These are phyloP conservation scores for Furculomyces boomerangus DNA, from an alignment of 371 early-diverging fungal genomes.

Conservation along the genomic window DNA sequence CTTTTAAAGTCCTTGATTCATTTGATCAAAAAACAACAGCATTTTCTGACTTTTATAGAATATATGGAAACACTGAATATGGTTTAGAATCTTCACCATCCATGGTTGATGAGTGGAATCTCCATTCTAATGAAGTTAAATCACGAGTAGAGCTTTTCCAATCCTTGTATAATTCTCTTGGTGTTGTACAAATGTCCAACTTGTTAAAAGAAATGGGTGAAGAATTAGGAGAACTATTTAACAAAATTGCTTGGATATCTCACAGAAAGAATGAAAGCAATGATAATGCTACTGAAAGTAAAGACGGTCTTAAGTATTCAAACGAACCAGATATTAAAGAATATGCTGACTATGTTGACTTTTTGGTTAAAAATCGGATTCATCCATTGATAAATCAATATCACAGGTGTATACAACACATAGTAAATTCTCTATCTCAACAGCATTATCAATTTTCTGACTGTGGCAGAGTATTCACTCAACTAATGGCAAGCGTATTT, in stretches of 20 bases:
- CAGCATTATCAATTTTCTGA: constrained; percentile 54
- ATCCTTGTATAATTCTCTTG: neutral
- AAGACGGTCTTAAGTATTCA: neutral
- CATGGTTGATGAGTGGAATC: neutral
- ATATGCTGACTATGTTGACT: neutral
- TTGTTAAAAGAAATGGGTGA: neutral
- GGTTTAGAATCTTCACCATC: too few relatives aligned
- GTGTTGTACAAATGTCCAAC: neutral
- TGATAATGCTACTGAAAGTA: neutral
- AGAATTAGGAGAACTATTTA: neutral
- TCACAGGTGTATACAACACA: constrained; percentile 1
- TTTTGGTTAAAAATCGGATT: neutral
- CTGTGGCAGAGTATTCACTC: constrained; percentile 41
- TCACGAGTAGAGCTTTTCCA: neutral
- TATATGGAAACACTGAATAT: neutral
- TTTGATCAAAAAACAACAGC: neutral
- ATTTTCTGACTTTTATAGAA: neutral
- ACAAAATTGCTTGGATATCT: neutral
- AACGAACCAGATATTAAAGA: neutral
- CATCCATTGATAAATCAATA: constrained; percentile 3
- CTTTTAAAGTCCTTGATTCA: neutral
- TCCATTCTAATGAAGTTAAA: neutral
- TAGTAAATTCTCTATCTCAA: constrained; percentile 11
- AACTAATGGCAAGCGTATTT: constrained; percentile 51
- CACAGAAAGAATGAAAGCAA: neutral